phyloP scores from a whole-genome alignment of 495 filamentous ascomycete genomes.

The Xylaria curta region DNA sequence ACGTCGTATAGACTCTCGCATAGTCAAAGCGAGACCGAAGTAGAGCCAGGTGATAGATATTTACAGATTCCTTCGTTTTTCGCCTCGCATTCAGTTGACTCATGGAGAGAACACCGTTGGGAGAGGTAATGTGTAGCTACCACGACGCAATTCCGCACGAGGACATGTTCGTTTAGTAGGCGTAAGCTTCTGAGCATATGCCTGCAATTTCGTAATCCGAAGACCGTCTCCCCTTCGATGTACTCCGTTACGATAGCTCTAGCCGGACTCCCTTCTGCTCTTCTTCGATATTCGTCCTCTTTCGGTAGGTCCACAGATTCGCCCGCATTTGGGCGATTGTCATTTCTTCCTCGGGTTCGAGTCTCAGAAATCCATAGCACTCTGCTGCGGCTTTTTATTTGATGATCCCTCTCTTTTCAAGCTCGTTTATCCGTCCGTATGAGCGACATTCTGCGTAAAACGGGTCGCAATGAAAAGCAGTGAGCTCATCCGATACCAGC shows the following conservation, averaged over 20 bases:
- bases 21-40: too few species aligned
- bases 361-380: neutral
- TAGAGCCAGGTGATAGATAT: too few species aligned
- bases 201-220: neutral
- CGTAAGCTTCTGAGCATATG: neutral
- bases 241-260: neutral
- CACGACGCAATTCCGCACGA: too few species aligned
- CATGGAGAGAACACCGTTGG: neutral
- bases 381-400: too few species aligned
- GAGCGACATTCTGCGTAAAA: too few species aligned
- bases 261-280: conserved; percentile 1
- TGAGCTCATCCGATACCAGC: too few species aligned
- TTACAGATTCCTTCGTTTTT: too few species aligned
- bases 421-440: too few species aligned
- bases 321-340: neutral
- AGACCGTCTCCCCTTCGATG: neutral
- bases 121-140: too few species aligned
- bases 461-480: too few species aligned
- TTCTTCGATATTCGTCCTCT: conserved; percentile 1
- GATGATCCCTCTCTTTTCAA: too few species aligned
- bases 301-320: neutral
- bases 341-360: neutral
- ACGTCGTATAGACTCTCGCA: neutral
- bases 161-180: neutral
- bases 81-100: neutral